Conservation (phyloP, 169 alveolate species). For the Eimeria tenella region DNA sequence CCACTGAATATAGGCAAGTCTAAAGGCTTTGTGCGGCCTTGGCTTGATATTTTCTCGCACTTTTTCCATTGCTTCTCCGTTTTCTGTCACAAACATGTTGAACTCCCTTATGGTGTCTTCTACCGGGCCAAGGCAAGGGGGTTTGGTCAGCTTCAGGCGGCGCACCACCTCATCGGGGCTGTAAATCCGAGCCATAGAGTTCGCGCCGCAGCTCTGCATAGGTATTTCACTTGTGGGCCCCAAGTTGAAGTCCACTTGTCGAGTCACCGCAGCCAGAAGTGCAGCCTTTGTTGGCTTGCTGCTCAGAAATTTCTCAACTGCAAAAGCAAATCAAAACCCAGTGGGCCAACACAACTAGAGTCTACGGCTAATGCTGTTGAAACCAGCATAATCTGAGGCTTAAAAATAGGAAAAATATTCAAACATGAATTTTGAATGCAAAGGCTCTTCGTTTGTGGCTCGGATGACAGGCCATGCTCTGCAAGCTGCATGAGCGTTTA, state of each 20-base stretch:
- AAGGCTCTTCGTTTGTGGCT: too few species aligned
- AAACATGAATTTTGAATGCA: neutral
- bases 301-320: conserved; percentile 11
- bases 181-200: conserved; percentile 39
- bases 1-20: conserved; percentile 53
- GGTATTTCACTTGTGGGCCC: conserved; percentile 14
- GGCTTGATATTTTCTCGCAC: neutral
- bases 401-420: neutral
- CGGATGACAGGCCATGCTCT: too few species aligned
- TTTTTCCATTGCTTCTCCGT: neutral
- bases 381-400: neutral
- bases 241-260: neutral
- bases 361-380: too few species aligned
- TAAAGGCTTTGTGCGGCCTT: neutral
- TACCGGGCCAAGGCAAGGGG: conserved; percentile 10
- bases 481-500: neutral
- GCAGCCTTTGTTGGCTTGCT: neutral
- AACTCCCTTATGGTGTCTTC: conserved; percentile 6
- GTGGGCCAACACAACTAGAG: neutral
- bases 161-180: conserved; percentile 31
- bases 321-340: neutral
- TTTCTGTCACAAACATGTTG: conserved; percentile 1
- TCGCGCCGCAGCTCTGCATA: conserved; percentile 30
- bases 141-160: neutral
- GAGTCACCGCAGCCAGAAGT: neutral